Base-by-base conservation (phyloP, 768 basidiomycete species). In the Clavaria fumosa region DNA sequence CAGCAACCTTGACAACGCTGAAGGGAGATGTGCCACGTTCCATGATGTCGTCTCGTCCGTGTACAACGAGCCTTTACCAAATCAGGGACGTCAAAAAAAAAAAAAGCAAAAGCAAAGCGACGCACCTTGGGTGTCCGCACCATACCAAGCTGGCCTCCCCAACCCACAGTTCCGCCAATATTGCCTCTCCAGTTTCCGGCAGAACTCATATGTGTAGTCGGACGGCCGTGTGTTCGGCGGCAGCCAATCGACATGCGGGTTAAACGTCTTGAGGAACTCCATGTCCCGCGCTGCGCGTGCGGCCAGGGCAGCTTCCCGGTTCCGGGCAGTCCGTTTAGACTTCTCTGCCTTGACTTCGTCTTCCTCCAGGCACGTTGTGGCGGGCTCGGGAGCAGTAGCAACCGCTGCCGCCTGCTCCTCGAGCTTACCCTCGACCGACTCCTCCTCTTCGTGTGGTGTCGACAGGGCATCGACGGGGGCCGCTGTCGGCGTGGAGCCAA, bases 71-170 rank as follows among this genome's bases (percentile, higher is more conserved):
- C 78, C 72, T 75, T 24, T 34, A 24, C 7, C n/a, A 3, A 14
- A 22, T 28, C 5, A 43, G n/a, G 24, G 17, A 12, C 34, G 10
- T 18, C 24, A 17, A 31, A 37, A 38, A 43, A 27, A 23, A 22
- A 26, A 32, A 31, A 22, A 30, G 34, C 14, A 27, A 23, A 20
- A 26, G 30, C 9, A 30, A 18, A 6, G 38, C 20, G 46, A 61
- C 71, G 44, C 36, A 80, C 90, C 93, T 62, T 80, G 74, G 43
- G 88, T 79, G 55, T 99, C 95, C 3, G 95, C 95, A 14, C 93
- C 95, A 56, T 99, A 99, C 91, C 88, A 93, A 3, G 91, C 75
- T n/a, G 90, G 67, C 44, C 78, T 82, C 3, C 88, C 85, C 3
- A 93, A 55, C 0, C 88, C 78, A 55, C 86, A 76, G 45, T 83